These are phyloP conservation scores for Ceratobasidium papillatum DNA, from an alignment of 1,284 basidiomycete genomes.

Conservation along the genomic window DNA sequence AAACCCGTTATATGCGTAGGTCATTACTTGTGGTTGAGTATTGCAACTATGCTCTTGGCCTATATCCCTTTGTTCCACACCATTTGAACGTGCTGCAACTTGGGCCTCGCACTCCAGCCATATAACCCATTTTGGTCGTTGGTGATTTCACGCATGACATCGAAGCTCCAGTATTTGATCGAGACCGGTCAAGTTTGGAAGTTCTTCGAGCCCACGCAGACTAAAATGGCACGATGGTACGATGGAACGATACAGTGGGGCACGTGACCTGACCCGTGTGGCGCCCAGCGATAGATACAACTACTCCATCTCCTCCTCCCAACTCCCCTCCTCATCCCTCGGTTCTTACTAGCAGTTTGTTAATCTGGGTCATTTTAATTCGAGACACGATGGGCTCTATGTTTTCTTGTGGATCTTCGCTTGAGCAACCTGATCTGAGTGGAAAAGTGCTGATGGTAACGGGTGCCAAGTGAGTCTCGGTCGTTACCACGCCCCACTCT, in stretches of 20 bases:
- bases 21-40: too few species aligned
- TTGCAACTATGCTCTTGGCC: too few species aligned
- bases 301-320: neutral
- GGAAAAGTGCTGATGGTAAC: constrained; percentile 57
- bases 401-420: neutral
- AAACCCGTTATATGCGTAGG: too few species aligned
- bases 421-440: constrained; percentile 49
- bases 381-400: constrained; percentile 8
- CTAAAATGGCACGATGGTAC: neutral
- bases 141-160: neutral
- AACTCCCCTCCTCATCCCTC: neutral
- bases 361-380: neutral
- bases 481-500: constrained; percentile 4
- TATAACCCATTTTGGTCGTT: too few species aligned
- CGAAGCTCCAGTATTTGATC: neutral
- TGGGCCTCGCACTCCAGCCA: too few species aligned
- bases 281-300: neutral
- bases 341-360: neutral
- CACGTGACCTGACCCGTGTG: neutral
- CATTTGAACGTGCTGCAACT: too few species aligned
- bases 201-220: neutral
- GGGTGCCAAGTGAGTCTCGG: constrained; percentile 53
- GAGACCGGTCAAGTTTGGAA: neutral
- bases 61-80: too few species aligned
- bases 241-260: neutral